These are phyloP conservation scores for Sarocladium brachiariae DNA, from an alignment of 2,329 filamentous ascomycete species.

Conservation along the genomic window DNA sequence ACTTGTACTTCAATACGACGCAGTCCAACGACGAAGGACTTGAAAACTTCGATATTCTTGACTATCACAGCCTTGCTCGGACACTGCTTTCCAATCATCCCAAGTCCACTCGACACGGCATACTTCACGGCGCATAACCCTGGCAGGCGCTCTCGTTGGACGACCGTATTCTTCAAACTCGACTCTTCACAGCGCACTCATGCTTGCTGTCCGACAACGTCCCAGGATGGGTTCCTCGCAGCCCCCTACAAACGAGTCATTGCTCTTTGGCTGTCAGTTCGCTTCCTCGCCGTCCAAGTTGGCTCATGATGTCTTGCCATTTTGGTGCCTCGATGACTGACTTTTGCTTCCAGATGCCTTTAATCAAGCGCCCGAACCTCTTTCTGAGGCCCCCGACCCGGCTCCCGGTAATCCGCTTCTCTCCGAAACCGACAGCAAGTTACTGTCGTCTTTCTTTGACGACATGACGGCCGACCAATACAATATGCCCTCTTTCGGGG, in stretches of 20 bases:
- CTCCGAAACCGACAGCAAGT: conserved; percentile 52
- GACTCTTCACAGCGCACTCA: conserved; percentile 35
- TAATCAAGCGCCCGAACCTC: conserved; percentile 34
- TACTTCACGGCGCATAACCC: background rate
- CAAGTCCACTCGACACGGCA: background rate
- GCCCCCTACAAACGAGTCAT: conserved; percentile 43
- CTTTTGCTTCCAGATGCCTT: conserved; percentile 34
- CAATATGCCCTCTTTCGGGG: conserved; percentile 42
- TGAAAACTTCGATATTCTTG: too few relatives aligned
- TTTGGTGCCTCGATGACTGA: conserved; percentile 16
- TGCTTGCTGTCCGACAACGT: conserved; percentile 46
- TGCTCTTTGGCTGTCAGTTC: conserved; percentile 62
- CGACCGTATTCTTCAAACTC: background rate
- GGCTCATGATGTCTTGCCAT: background rate
- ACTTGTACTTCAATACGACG: too few relatives aligned
- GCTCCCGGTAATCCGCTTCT: conserved; percentile 60
- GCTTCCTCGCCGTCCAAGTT: conserved; percentile 10
- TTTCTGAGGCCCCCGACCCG: conserved; percentile 50
- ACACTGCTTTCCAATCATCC: too few relatives aligned
- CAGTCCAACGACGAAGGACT: too few relatives aligned
- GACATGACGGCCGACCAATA: conserved; percentile 45
- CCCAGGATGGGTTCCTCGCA: conserved; percentile 54
- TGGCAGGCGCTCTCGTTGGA: background rate
- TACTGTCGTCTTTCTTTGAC: conserved; percentile 52
- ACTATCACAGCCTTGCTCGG: too few relatives aligned